Evolutionary conservation across 805 yeast species (phyloP), one percentile per base, ranked within the genome.

Genomic region (Candida silvicultrix): DNA sequence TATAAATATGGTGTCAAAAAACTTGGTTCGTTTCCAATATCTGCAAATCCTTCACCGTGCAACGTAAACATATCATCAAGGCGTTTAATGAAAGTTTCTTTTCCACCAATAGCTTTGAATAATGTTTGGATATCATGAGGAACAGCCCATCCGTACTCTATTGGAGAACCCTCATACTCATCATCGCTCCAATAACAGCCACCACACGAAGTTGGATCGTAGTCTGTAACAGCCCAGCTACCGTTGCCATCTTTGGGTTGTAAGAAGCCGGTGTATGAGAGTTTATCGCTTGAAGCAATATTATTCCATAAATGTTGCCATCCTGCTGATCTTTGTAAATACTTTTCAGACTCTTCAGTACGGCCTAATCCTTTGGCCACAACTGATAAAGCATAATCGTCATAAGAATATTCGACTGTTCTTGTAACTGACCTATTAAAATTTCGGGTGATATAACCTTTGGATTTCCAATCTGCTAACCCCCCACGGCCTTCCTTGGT

Each of bases 1-100:
- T 57, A 66, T 19, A 66, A 49, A 48, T 54, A 66, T 2, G 69
- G 67, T 1, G 70, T 65, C 32, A 62, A 44, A 48, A 66, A 66
- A 40, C 69, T 64, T 16, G 70, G 70, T 46, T 67, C 71, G 44
- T 66, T 66, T 1, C 69, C 69, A 40, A 65, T 60, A 50, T 67
- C 66, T 12, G 64, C 70, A 32, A 60, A 46, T 4, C 55, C 50
- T 4, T 46, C 29, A 4, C 70, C 69, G 36, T 57, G 47, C 20
- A 64, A 54, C 11, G 49, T 54, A 49, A 62, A 66, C 67, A 67
- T 63, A 48, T 66, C 70, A 48, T 67, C 68, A 22, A 67, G 50
- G 16, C 70, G 49, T 37, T 49, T 44, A 22, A 51, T 49, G 40
- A 67, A 63, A 4, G 54, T 46, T 7, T 51, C 57, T 20, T 62